A percentile compares a stretch with the other conserved stretches of the same genome.
Evolutionary conservation across 1,284 basidiomycete genomes (phyloP).

Genomic region (Pyrrhoderma noxium): DNA sequence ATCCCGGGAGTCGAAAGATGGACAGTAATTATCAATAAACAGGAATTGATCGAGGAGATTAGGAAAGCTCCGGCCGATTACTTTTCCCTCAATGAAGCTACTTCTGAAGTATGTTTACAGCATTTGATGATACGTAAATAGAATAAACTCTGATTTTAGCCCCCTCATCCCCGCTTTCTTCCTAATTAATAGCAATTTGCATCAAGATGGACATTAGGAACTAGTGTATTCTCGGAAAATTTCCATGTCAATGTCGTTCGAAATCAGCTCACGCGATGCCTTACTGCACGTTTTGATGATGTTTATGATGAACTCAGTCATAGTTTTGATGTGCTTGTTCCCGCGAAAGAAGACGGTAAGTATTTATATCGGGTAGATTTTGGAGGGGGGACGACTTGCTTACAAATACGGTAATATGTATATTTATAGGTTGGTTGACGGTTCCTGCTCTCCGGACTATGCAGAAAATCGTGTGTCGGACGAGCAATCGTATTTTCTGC

Average conservation of each 20-base stretch:
- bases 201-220: slow-evolving; percentile 17
- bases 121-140: too few relatives aligned
- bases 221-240: slow-evolving; percentile 15
- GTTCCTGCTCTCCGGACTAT: slow-evolving; percentile 30
- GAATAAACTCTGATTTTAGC: too few relatives aligned
- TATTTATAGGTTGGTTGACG: slow-evolving; percentile 30
- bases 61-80: slow-evolving; percentile 28
- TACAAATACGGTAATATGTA: background rate
- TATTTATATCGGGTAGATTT: background rate
- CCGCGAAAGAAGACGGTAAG: slow-evolving; percentile 17
- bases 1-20: slow-evolving; percentile 24
- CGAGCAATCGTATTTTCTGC: slow-evolving; percentile 35
- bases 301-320: slow-evolving; percentile 23
- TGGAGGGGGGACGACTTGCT: background rate
- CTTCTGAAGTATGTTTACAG: slow-evolving; percentile 21
- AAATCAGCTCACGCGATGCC: slow-evolving; percentile 23
- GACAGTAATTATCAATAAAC: slow-evolving; percentile 24
- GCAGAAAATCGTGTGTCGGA: slow-evolving; percentile 34
- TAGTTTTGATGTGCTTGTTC: slow-evolving; percentile 20
- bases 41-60: slow-evolving; percentile 27
- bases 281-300: slow-evolving; percentile 21
- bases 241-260: slow-evolving; percentile 24
- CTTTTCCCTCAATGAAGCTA: slow-evolving; percentile 23
- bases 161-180: background rate
- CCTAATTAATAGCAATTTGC: slow-evolving; percentile 3